Base-by-base conservation (phyloP, 2,329 filamentous ascomycete species). In the Nothopassalora personata region DNA sequence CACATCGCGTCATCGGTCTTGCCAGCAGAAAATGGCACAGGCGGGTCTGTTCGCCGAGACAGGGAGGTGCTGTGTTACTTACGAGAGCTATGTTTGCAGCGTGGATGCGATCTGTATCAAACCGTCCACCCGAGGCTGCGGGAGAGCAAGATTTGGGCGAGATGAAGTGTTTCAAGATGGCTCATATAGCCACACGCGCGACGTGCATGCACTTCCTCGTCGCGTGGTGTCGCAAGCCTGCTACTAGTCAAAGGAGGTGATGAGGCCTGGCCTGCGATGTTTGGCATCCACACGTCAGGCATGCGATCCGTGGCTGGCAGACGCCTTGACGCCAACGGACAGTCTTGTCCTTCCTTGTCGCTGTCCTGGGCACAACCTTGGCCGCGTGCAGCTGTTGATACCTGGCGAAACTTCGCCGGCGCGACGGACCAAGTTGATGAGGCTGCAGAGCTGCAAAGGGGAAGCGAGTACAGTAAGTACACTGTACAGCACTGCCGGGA, bases 1-100 rank as follows among this genome's bases (percentile, higher is more conserved):
- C 60, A 60, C 55, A 49, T 31, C 43, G 61, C 63, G 60, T 64
- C 61, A 66, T 64, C 61, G 59, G 60, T 57, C 23, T 45, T 58
- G 63, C 59, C 60, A 58, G 39, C 63, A 59, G 54, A 58, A 54
- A 53, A 13, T 27, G 45, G 51, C 23, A 52, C 52, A 56, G 52
- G 60, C 56, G 59, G 63, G 60, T 57, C 45, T 60, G 54, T 59
- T 55, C 50, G 56, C 53, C 58, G 62, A 53, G 60, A 64, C 64
- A 66, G 64, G 64, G 64, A 64, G 60, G 62, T 60, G 57, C 56
- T 64, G 63, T 65, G 63, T 61, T 64, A 65, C 62, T 65, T 59
- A 65, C 63, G 50, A 53, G 46, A 56, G 58, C 46, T 52, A 55
- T 59, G 51, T 48, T 36, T 45, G 51, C 33, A 30, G 39, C 30